A percentile compares a stretch with the other conserved stretches of the same genome.
Conservation (phyloP, 371 early-diverging fungal genomes). For the Syncephalastrum sp. region DNA sequence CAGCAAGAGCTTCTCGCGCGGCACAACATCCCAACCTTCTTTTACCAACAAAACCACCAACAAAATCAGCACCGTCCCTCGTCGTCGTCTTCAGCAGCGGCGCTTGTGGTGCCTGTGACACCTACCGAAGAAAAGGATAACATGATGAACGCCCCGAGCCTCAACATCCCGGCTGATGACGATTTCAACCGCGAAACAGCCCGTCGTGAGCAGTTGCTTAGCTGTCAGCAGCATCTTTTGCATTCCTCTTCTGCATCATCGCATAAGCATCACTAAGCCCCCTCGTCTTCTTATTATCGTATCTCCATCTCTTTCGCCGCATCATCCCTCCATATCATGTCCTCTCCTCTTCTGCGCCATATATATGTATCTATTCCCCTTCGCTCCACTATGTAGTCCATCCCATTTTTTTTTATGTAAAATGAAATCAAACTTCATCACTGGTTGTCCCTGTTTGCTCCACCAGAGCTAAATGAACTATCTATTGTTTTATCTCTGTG, state of each 20-base stretch:
- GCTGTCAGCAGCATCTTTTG: slow-evolving; percentile 10
- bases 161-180: slow-evolving; percentile 35
- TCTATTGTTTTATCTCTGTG: no score
- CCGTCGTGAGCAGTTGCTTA: slow-evolving; percentile 28
- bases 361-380: not conserved
- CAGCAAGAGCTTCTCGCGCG: slow-evolving; percentile 36
- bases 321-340: not conserved
- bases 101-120: slow-evolving; percentile 17
- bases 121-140: slow-evolving; percentile 7
- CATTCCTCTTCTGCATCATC: slow-evolving; percentile 5
- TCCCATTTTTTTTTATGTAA: not conserved
- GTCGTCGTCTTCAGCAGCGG: slow-evolving; percentile 9
- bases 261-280: slow-evolving; percentile 6
- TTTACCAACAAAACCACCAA: slow-evolving; percentile 1
- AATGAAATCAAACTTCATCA: slow-evolving; percentile 6
- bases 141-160: slow-evolving; percentile 15
- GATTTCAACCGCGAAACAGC: slow-evolving; percentile 15
- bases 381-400: not conserved
- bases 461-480: no score
- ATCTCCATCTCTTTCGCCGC: not conserved
- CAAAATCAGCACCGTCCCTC: slow-evolving; percentile 3
- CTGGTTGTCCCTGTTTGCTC: not conserved
- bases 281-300: not conserved
- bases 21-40: slow-evolving; percentile 13
- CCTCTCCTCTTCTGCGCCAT: not conserved